Evolutionary conservation across 2,329 filamentous ascomycete genomes (phyloP), one percentile per base, ranked within the genome.

Genomic region (Diaporthe nobilis): DNA sequence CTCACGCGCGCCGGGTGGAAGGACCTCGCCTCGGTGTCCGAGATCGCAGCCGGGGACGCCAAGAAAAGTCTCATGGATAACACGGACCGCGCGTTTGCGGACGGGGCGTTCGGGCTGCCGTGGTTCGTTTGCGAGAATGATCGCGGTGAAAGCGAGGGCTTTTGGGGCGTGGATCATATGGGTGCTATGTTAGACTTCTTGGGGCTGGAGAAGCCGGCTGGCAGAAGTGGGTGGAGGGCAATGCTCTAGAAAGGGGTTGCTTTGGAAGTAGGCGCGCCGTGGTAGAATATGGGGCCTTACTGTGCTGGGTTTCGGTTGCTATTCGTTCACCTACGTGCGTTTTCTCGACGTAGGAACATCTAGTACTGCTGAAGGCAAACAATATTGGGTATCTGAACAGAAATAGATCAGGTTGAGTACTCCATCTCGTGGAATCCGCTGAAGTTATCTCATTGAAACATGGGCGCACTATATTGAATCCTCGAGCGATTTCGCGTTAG

Each of bases 91-190:
- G 85, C 84, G 0, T 85, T 85, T 77, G 80, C 75, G 9, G 78
- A 81, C 0, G 84, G 83, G 65, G 84, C 83, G 1, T 85, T 86
- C 76, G 84, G 85, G 3, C 75, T 86, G 55, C 85, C 84, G 7
- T 86, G 84, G 84, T 78, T 85, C 70, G 80, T 80, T 13, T 85
- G 84, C 78, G 83, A 82, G 37, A 82, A 83, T 61, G 44, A 72
- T 1, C 65, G 72, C 22, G 81, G 83, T 13, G 65, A 82, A 70
- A 83, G 75, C 8, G 82, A 86, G 44, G 81, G 81, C 2, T 86
- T 85, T 78, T 85, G 82, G 81, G 84, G 85, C 12, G 82, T 85
- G 10, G 84, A 85, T 77, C 84, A 85, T 70, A 58, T 86, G 13
- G 84, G 83, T 4, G 82, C 82, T 55, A 81, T 85, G 47, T 74